Conservation (phyloP, 768 basidiomycete genomes). For the Rhodotorula graminis region DNA sequence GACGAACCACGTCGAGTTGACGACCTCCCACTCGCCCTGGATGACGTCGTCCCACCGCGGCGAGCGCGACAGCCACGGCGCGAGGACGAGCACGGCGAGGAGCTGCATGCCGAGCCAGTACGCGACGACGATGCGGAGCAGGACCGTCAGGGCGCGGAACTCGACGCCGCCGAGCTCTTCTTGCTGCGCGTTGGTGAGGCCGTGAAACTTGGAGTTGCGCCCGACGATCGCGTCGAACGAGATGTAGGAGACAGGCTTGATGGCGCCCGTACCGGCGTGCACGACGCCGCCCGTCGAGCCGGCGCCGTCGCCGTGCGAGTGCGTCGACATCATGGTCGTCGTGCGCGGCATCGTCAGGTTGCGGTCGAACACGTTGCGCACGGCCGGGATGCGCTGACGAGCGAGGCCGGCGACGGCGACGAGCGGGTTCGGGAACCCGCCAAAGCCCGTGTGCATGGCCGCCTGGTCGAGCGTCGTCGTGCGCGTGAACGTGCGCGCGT, state of each 20-base stretch:
- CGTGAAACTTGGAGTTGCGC: slow-evolving; percentile 47
- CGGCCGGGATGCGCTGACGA: slow-evolving; percentile 59
- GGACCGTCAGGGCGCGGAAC: slow-evolving; percentile 55
- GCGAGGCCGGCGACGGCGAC: slow-evolving; percentile 53
- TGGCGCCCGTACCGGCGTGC: slow-evolving; percentile 46
- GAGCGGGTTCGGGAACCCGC: slow-evolving; percentile 49
- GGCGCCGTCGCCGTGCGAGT: slow-evolving; percentile 31
- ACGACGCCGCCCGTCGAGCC: slow-evolving; percentile 1
- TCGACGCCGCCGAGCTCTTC: slow-evolving; percentile 93
- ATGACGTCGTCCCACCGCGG: slow-evolving; percentile 3
- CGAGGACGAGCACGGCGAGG: slow-evolving; percentile 65
- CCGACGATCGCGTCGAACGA: slow-evolving; percentile 65
- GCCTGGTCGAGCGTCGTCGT: slow-evolving; percentile 14
- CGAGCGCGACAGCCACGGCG: slow-evolving; percentile 68
- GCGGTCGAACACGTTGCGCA: slow-evolving; percentile 58
- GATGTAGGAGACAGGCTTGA: slow-evolving; percentile 66
- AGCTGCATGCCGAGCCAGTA: slow-evolving; percentile 73
- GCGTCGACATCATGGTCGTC: slow-evolving; percentile 52
- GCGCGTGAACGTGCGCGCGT: slow-evolving; percentile 25
- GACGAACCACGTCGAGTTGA: slow-evolving; percentile 50
- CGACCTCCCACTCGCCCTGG: slow-evolving; percentile 35
- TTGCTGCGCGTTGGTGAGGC: slow-evolving; percentile 69
- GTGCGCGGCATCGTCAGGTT: slow-evolving; percentile 73
- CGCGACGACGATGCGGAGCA: slow-evolving; percentile 39
- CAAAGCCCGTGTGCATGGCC: slow-evolving; percentile 38